Evolutionary conservation across 495 filamentous ascomycete genomes (phyloP).

Genomic region (Endocarpon pusillum): DNA sequence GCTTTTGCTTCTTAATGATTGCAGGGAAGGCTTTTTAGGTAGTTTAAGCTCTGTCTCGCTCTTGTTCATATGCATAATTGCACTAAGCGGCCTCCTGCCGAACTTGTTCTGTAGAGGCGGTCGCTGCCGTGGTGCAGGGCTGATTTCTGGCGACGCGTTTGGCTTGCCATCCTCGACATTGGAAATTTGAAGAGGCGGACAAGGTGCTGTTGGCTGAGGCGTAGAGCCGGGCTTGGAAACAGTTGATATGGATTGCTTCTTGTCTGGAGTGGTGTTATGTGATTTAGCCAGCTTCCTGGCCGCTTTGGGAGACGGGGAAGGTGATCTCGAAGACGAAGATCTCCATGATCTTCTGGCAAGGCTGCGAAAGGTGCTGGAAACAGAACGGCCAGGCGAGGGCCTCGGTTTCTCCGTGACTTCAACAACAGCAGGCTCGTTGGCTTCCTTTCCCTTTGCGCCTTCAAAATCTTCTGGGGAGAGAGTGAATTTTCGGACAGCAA

Average conservation of each 20-base stretch:
- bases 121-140: too few relatives aligned
- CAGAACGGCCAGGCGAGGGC: constrained; percentile 29
- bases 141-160: too few relatives aligned
- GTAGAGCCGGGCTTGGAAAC: constrained; percentile 8
- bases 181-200: too few relatives aligned
- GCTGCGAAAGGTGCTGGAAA: constrained; percentile 48
- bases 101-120: constrained; percentile 24
- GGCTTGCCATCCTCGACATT: too few relatives aligned
- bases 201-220: constrained; percentile 14
- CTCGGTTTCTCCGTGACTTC: constrained; percentile 6
- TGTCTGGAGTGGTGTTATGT: neutral
- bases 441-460: constrained; percentile 19
- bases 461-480: constrained; percentile 23
- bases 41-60: constrained; percentile 7
- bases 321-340: constrained; percentile 43
- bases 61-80: constrained; percentile 19
- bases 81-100: constrained; percentile 32
- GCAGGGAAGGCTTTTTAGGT: constrained; percentile 30
- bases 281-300: constrained; percentile 9
- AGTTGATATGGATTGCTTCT: constrained; percentile 4
- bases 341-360: constrained; percentile 55
- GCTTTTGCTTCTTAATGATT: constrained; percentile 35
- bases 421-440: constrained; percentile 19
- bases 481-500: constrained; percentile 8
- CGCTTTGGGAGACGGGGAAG: constrained; percentile 34